Base-by-base conservation (phyloP, 148 eudicot species). In the Heliosperma pusillum region DNA sequence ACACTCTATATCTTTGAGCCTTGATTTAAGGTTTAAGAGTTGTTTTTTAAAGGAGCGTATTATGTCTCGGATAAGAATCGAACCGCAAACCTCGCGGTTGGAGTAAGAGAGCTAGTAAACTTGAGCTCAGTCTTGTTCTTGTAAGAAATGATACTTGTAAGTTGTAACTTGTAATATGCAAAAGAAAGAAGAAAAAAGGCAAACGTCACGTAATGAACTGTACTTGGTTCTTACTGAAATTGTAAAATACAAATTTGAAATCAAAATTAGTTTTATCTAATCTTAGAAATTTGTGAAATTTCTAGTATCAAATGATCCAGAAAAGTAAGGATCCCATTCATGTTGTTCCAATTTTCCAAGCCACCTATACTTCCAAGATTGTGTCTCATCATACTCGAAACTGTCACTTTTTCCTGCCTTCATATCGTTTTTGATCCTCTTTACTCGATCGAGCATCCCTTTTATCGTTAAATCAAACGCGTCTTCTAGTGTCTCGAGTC, bases 401-500 rank as follows among this genome's bases (percentile, higher is more conserved):
- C 87, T 85, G 25, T 81, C 79, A 24, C 75, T 73, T 30, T 78
- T 81, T 17, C 90, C 86, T 36, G 59, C 42, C 21, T 56, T 76
- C 76, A 83, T 85, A 13, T 83, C 86, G 33, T 75, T 81, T 70
- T 83, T 85, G 2, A 72, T 74, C 62, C 30, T 79, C n/a, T 26
- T 55, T 6, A 85, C 82, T 76, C 86, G 77, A 25, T 83, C 82
- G 69, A 89, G 27, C 19, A 89, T 79, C 22, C 85, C 86, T 21
- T 81, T 76, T 55, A 89, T 75, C 2, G 97, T 77, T 7, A 87
- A 71, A 71, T 92, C 96, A 65, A 92, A 92, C 17, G 97, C 97
- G 78, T 92, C 97, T 69, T 86, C 80, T 52, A 79, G 0, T 3
- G 63, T 81, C 81, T 77, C 85, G 7, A 83, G 65, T 16, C 78